These are phyloP conservation scores for Tetrapisispora taiwanensis DNA, from an alignment of 805 yeast species.

Conservation along the genomic window DNA sequence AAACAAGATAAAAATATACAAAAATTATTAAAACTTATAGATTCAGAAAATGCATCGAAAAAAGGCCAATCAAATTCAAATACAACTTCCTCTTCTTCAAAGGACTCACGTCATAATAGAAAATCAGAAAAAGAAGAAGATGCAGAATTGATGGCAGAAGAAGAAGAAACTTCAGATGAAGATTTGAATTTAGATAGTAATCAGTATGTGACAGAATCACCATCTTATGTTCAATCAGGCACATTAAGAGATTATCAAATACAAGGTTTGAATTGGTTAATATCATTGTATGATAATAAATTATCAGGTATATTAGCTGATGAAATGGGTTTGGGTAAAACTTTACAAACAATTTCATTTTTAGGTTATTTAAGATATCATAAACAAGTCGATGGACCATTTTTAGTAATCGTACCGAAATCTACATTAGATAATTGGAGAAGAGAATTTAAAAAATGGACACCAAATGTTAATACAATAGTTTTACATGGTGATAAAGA, in stretches of 20 bases:
- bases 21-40: conserved; percentile 47
- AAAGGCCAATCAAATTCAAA: not conserved
- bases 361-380: conserved; percentile 77
- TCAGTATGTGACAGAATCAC: conserved; percentile 78
- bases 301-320: conserved; percentile 92
- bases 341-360: conserved; percentile 88
- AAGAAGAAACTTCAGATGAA: conserved; percentile 41
- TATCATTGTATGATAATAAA: conserved; percentile 76
- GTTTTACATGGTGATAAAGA: conserved; percentile 88
- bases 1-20: conserved; percentile 67
- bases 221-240: conserved; percentile 63
- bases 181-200: conserved; percentile 33
- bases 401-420: conserved; percentile 85
- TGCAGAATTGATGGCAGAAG: conserved; percentile 79
- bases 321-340: conserved; percentile 97
- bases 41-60: conserved; percentile 33
- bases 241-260: conserved; percentile 80
- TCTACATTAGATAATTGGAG: conserved; percentile 95
- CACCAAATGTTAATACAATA: conserved; percentile 81
- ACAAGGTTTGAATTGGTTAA: conserved; percentile 92
- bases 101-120: conserved; percentile 45
- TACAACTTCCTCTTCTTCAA: not conserved
- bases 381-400: conserved; percentile 78
- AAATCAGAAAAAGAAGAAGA: conserved; percentile 95
- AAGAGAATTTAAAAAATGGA: conserved; percentile 90